Evolutionary conservation across 2,329 filamentous ascomycete species (phyloP).

Genomic region (Fusarium nanum): DNA sequence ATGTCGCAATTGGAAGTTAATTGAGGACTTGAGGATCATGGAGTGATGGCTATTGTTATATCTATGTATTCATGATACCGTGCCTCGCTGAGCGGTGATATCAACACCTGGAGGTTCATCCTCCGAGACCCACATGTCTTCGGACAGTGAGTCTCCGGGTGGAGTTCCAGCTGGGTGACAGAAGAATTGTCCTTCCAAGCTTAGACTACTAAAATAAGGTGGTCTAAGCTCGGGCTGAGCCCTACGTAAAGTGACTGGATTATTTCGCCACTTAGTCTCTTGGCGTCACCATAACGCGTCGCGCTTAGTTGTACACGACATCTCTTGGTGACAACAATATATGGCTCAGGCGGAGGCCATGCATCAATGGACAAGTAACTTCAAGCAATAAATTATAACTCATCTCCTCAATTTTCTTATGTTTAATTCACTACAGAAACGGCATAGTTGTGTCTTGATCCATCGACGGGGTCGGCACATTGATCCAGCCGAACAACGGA

Average conservation of each 20-base stretch:
- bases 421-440: background rate
- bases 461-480: background rate
- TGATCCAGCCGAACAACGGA: conserved; percentile 18
- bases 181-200: too few relatives aligned
- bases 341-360: background rate
- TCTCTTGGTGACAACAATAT: background rate
- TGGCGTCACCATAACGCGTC: too few relatives aligned
- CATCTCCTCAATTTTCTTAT: rapidly evolving
- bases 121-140: background rate
- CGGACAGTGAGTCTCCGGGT: conserved; percentile 7
- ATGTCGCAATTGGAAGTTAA: rapidly evolving
- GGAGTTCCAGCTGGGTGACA: background rate
- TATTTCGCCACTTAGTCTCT: too few relatives aligned
- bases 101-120: background rate
- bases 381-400: background rate
- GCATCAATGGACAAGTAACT: background rate
- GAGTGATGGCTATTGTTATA: background rate
- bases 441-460: background rate
- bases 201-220: too few relatives aligned
- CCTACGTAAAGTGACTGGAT: too few relatives aligned
- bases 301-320: too few relatives aligned
- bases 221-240: rapidly evolving
- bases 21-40: rapidly evolving
- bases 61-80: background rate
- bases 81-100: rapidly evolving